Conservation (phyloP, 352 stramenopile species). For the Pythium phragmitis region DNA sequence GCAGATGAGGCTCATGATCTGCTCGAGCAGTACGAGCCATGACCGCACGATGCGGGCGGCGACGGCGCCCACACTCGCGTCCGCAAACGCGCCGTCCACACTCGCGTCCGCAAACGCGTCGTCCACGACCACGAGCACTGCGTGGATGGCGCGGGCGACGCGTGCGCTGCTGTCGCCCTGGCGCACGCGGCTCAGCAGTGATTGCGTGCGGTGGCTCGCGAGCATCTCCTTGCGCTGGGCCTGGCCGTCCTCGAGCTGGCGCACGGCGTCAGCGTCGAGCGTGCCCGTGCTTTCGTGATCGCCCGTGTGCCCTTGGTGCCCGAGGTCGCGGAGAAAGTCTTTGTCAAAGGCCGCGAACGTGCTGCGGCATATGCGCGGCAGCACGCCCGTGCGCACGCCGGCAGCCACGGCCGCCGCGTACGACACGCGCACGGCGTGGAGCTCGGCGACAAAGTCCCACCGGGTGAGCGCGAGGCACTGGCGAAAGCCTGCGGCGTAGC, state of each 20-base stretch:
- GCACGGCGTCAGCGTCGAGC: slow-evolving; percentile 27
- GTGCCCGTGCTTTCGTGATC: background rate
- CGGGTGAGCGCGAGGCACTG: slow-evolving; percentile 39
- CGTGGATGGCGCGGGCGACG: slow-evolving; percentile 35
- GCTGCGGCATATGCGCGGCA: slow-evolving; percentile 38
- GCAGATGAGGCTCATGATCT: slow-evolving; percentile 40
- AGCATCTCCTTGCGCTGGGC: slow-evolving; percentile 31
- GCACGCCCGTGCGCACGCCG: slow-evolving; percentile 41
- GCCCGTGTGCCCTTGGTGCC: background rate
- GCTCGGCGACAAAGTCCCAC: slow-evolving; percentile 44
- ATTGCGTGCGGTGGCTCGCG: slow-evolving; percentile 41
- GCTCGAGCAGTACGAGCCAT: slow-evolving; percentile 45
- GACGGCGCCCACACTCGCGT: slow-evolving; percentile 12
- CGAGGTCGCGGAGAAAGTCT: slow-evolving; percentile 27
- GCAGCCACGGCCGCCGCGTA: slow-evolving; percentile 41
- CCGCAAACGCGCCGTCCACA: slow-evolving; percentile 39
- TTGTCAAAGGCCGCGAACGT: slow-evolving; percentile 36
- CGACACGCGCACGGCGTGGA: slow-evolving; percentile 35
- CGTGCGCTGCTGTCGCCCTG: slow-evolving; percentile 34
- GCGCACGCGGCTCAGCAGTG: slow-evolving; percentile 31
- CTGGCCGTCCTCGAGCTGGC: slow-evolving; percentile 36
- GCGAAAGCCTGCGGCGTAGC: slow-evolving; percentile 11
- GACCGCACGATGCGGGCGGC: background rate
- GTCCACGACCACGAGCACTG: slow-evolving; percentile 34
- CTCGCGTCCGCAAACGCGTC: slow-evolving; percentile 44